A percentile compares a stretch with the other conserved stretches of the same genome.
phyloP scores from a whole-genome alignment of 331 rosid genomes.

The Quercus lobata region DNA sequence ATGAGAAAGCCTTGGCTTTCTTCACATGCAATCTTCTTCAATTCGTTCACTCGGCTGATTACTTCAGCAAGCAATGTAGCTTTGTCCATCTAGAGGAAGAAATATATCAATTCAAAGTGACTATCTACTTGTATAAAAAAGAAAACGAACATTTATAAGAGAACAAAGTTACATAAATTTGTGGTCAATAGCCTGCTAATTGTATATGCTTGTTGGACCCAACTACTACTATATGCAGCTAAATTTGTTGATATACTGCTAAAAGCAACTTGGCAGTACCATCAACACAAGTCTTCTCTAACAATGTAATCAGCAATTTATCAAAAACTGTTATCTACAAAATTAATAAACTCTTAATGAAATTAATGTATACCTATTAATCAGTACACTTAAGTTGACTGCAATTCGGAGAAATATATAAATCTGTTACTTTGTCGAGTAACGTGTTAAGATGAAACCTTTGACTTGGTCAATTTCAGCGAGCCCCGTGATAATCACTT shows the following conservation, averaged over 20 bases:
- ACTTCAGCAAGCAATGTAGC: slow-evolving; percentile 79
- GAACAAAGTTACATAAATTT: too few relatives aligned
- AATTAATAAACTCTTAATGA: background rate
- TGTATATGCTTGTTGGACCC: too few relatives aligned
- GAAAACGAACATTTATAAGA: background rate
- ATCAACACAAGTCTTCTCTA: background rate
- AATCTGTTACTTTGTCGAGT: too few relatives aligned
- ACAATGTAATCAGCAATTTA: background rate
- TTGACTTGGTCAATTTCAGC: too few relatives aligned
- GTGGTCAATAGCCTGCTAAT: too few relatives aligned
- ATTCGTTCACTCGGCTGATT: slow-evolving; percentile 59
- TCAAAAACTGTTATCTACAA: background rate
- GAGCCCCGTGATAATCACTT: too few relatives aligned
- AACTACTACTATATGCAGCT: background rate
- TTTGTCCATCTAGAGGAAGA: slow-evolving; percentile 64
- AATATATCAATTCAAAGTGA: background rate
- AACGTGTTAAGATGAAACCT: too few relatives aligned
- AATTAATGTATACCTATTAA: background rate
- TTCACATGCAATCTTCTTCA: slow-evolving; percentile 67
- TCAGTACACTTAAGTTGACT: background rate
- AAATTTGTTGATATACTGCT: background rate
- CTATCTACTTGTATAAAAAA: background rate
- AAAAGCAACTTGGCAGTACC: background rate
- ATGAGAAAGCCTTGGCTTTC: slow-evolving; percentile 62
- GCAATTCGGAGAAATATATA: too few relatives aligned